These are phyloP conservation scores for Isabelozyma pseudorhagii DNA, from an alignment of 805 yeast genomes.

Conservation along the genomic window DNA sequence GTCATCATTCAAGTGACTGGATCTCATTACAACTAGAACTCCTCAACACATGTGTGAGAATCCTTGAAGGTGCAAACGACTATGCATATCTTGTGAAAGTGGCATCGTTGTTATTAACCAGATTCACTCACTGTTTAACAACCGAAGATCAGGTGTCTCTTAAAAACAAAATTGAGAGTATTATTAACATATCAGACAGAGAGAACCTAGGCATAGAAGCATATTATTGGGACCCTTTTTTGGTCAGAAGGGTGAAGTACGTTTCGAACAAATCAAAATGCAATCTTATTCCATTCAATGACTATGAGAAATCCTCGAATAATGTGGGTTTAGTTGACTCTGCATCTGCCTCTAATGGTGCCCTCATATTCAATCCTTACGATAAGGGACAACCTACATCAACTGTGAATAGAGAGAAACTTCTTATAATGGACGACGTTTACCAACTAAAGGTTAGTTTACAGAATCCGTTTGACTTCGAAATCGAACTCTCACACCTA, in stretches of 20 bases:
- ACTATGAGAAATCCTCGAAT: constrained; percentile 13
- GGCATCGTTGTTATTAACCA: constrained; percentile 52
- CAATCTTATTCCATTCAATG: constrained; percentile 41
- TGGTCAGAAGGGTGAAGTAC: constrained; percentile 52
- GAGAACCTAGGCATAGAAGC: constrained; percentile 21
- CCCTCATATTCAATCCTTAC: constrained; percentile 51
- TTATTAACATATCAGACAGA: constrained; percentile 16
- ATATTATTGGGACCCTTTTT: constrained; percentile 71
- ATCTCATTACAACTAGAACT: constrained; percentile 53
- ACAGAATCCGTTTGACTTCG: constrained; percentile 81
- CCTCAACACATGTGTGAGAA: constrained; percentile 47
- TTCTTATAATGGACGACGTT: constrained; percentile 46
- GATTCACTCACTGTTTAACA: constrained; percentile 52
- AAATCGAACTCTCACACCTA: constrained; percentile 55
- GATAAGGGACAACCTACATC: constrained; percentile 10
- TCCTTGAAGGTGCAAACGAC: constrained; percentile 54
- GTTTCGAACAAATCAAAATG: constrained; percentile 19
- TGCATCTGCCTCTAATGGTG: constrained; percentile 5
- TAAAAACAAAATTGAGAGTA: constrained; percentile 24
- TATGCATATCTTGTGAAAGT: constrained; percentile 34
- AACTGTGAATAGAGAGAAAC: constrained; percentile 47
- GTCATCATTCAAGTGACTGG: constrained; percentile 42
- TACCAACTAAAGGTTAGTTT: constrained; percentile 54
- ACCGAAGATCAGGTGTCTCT: constrained; percentile 56
- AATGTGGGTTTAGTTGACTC: constrained; percentile 7